Evolutionary conservation across 495 filamentous ascomycete genomes (phyloP).

Genomic region (Xylaria telfairii): DNA sequence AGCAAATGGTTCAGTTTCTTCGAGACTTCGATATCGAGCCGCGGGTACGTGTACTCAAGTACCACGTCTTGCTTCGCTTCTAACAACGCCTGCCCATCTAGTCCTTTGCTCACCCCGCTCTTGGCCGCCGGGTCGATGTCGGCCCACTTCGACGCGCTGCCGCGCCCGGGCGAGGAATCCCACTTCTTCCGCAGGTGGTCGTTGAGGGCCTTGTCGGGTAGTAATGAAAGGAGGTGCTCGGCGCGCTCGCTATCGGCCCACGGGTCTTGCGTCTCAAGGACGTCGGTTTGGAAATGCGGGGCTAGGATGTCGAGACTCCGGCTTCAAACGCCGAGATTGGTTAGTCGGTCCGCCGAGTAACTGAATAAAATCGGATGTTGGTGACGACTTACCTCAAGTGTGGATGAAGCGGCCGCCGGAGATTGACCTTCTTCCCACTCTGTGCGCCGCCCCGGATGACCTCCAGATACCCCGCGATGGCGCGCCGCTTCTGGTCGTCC

Average conservation of each 20-base stretch:
- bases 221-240: conserved; percentile 74
- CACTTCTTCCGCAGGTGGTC: conserved; percentile 86
- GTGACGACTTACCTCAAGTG: conserved; percentile 69
- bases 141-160: conserved; percentile 82
- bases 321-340: conserved; percentile 40
- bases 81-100: conserved; percentile 70
- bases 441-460: conserved; percentile 82
- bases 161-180: conserved; percentile 78
- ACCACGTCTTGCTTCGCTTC: conserved; percentile 94
- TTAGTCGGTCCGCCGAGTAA: neutral
- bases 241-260: conserved; percentile 71
- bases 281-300: conserved; percentile 75
- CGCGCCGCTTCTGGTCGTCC: conserved; percentile 81
- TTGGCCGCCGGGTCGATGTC: conserved; percentile 89
- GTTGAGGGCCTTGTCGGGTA: conserved; percentile 77
- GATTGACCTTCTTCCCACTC: conserved; percentile 85
- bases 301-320: conserved; percentile 78
- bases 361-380: neutral
- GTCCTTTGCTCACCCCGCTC: conserved; percentile 66
- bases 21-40: conserved; percentile 92
- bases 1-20: conserved; percentile 98
- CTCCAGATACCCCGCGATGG: conserved; percentile 87
- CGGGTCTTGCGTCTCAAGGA: conserved; percentile 84
- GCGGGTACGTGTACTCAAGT: conserved; percentile 97
- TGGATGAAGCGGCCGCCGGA: conserved; percentile 86